phyloP scores from a whole-genome alignment of 2,329 filamentous ascomycete species.

The Penicillium sp. region DNA sequence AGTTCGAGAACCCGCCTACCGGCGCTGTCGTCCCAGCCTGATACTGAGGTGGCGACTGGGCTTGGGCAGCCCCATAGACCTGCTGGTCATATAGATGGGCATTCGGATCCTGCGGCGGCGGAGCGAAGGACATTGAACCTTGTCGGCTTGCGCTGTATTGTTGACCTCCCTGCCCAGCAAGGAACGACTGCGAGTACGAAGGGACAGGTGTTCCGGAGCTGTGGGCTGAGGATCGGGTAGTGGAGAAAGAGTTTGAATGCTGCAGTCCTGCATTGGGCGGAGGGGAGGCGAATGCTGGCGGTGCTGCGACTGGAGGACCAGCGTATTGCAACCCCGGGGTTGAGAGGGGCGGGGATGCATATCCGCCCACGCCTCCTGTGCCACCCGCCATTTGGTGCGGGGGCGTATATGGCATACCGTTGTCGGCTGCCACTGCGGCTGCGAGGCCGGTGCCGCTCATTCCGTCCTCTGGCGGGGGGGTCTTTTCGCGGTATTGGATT shows the following conservation, averaged over 20 bases:
- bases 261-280: slow-evolving; percentile 37
- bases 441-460: slow-evolving; percentile 47
- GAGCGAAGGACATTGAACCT: slow-evolving; percentile 29
- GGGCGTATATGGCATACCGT: slow-evolving; percentile 33
- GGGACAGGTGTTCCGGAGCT: slow-evolving; percentile 25
- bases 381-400: slow-evolving; percentile 25
- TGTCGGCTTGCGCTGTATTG: slow-evolving; percentile 6
- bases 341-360: slow-evolving; percentile 23
- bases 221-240: slow-evolving; percentile 24
- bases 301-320: slow-evolving; percentile 15
- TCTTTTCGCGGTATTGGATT: slow-evolving; percentile 64
- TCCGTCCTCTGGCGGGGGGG: slow-evolving; percentile 60
- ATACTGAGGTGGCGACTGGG: slow-evolving; percentile 22
- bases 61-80: slow-evolving; percentile 15
- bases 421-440: slow-evolving; percentile 42
- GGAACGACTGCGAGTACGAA: slow-evolving; percentile 29
- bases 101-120: slow-evolving; percentile 31
- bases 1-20: slow-evolving; percentile 43
- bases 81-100: slow-evolving; percentile 36
- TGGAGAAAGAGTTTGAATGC: slow-evolving; percentile 26
- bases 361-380: slow-evolving; percentile 17
- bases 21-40: slow-evolving; percentile 15
- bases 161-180: slow-evolving; percentile 16
- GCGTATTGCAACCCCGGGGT: slow-evolving; percentile 21
- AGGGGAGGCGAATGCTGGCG: slow-evolving; percentile 34